Base-by-base conservation (phyloP, 1,284 basidiomycete species). In the Phylloporus sp. region DNA sequence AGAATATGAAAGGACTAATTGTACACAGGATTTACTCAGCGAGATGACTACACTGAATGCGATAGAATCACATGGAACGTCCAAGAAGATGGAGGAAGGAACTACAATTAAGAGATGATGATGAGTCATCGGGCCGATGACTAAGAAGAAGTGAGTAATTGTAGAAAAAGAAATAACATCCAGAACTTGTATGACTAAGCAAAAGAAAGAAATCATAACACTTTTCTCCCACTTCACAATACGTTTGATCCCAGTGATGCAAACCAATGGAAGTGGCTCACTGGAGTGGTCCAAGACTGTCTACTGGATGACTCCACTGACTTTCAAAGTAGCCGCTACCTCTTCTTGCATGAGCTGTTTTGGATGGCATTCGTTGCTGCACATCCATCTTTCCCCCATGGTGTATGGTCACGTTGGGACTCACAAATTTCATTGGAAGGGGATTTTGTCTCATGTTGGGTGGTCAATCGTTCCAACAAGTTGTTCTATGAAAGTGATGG, bases 281-380 rank as follows among this genome's bases (percentile, higher is more conserved):
- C 58, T 23, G 23, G 23, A 1, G 27, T 19, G 6, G 8, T 60
- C 10, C 7, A 60, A 45, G 15, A 20, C 2, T 10, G 32, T 19
- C 41, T 43, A 27, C 20, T 60, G 41, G 41, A 19, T 29, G 4
- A 45, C 12, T 19, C 58, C 41, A 49, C 15, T 27, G 17, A 29
- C 15, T n/a, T 25, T 14, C 56, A 27, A 37, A n/a, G n/a, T n/a
- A 29, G n/a, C 5, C 6, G 15, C 27, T 64, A 64, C 37, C 45
- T 35, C 7, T 59, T 59, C 25, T 23, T 15, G 8, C 27, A 37
- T 4, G 45, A 64, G 35, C 23, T 64, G 19, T 60, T 64, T 19
- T 64, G 57, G 57, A 64, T 64, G 63, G 63, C 63, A 39, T 64
- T 52, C 41, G 15, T 64, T 25, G 63, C 57, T 8, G 10, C 57